Evolutionary conservation across 352 stramenopile genomes (phyloP), one percentile per base, ranked within the genome.

Genomic region (Pythium apleroticum): DNA sequence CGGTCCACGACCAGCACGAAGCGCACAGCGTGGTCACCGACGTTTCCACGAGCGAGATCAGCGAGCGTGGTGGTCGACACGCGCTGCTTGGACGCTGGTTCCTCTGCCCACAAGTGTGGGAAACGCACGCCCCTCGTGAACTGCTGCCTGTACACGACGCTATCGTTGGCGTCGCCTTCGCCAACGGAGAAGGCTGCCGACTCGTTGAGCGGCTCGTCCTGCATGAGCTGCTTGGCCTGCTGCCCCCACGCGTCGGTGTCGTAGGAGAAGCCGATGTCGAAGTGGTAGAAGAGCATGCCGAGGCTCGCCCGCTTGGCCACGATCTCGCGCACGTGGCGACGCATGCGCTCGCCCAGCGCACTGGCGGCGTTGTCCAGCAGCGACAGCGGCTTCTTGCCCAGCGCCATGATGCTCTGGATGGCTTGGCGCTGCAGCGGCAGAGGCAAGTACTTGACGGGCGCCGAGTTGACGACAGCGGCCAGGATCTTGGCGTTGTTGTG

Each of bases 201-300:
- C 17, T 69, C 58, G 43, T 90, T 72, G 17, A 92, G 60, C 5
- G 76, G 70, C 12, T 68, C 31, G 57, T 91, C 86, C 58, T 81
- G 57, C 81, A 93, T 88, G 25, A 91, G 75, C 60, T 75, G 61
- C 33, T 82, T 82, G 1, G 83, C 81, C 5, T 71, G 71, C 12
- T 57, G 12, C 4, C 52, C 57, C 80, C 86, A 92, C 19, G 57
- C 61, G 28, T 57, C n/a, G n/a, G 69, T 60, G 39, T 83, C 66
- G 67, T 94, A 95, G 25, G 84, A 90, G 59, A 88, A 93, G 1
- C 87, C 87, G 63, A 94, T 86, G 65, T 95, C 87, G 50, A 92
- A 93, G 54, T 93, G 74, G 72, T 92, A 94, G 66, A 95, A 95
- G 43, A 95, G 73, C 87, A 95, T 93, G 0, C 81, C 84, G 11